Percentiles rank a stretch among this genome's conserved stretches.
Evolutionary conservation across 1,284 basidiomycete species (phyloP).

Genomic region (Hymenochaete sp.): DNA sequence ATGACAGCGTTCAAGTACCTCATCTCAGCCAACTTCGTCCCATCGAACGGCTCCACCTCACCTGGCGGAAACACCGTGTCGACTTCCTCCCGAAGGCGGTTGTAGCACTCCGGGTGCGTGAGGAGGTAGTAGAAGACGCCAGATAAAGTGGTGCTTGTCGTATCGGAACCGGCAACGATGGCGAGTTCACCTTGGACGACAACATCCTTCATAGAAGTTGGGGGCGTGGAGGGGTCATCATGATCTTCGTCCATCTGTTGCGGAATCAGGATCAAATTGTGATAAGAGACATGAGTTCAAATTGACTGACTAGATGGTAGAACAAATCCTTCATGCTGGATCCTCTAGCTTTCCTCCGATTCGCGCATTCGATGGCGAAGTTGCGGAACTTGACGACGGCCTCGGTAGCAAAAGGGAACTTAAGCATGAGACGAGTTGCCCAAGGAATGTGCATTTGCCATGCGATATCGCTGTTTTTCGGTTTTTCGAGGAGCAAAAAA

Average conservation of each 20-base stretch:
- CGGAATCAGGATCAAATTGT: not conserved
- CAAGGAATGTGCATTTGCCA: conserved; percentile 8
- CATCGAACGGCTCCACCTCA: conserved; percentile 15
- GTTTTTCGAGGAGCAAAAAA: too few relatives aligned
- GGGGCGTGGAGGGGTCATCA: conserved; percentile 17
- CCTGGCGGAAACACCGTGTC: conserved; percentile 21
- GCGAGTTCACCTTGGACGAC: conserved; percentile 27
- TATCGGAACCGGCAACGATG: conserved; percentile 32
- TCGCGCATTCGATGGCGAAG: not conserved
- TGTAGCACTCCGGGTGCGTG: conserved; percentile 24
- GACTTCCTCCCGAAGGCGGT: conserved; percentile 26
- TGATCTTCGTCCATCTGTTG: conserved; percentile 25
- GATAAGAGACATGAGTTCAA: not conserved
- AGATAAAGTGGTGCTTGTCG: conserved; percentile 26
- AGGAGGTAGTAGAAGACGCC: conserved; percentile 28
- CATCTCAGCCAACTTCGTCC: conserved; percentile 21
- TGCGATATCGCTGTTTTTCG: not conserved
- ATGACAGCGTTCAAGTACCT: conserved; percentile 28
- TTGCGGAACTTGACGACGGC: not conserved
- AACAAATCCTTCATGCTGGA: conserved; percentile 30
- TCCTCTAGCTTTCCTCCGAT: conserved; percentile 19
- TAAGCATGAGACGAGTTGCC: not conserved
- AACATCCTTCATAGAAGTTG: conserved; percentile 23
- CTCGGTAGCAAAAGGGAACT: conserved; percentile 4
- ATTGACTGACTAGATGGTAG: conserved; percentile 28